Evolutionary conservation across 257 asterid species (phyloP), one percentile per base, ranked within the genome.

Genomic region (Nicotiana obtusifolia): DNA sequence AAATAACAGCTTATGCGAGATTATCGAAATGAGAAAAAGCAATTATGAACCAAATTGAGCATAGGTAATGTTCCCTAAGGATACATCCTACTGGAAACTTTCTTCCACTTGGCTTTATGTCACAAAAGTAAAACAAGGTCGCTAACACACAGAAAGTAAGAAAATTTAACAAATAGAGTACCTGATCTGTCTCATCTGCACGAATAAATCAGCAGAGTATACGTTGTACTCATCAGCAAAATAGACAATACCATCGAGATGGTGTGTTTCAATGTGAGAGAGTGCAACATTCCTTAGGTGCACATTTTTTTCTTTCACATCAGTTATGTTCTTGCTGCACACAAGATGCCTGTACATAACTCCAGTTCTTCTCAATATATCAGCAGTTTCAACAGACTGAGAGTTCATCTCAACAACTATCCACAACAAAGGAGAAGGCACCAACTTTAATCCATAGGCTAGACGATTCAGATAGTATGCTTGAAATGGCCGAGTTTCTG

Each of bases 171-270:
- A 71, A 20, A 56, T 65, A 73, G 73, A 84, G 87, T 87, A 94
- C 98, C 97, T 94, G 87, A 92, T 90, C 67, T 85, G 90, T 86
- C 97, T 89, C 91, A 94, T 91, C 82, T 91, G 93, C 49, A 88
- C 85, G 69, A 92, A 92, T 82, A 94, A 89, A 82, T 67, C 88
- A 52, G 85, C 77, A 6, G 91, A 80, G 78, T 90, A 94, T 41
- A 88, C 82, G 87, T 81, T 91, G 81, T 90, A 90, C 30, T 91
- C 93, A 68, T 94, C 93, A 19, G 97, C 97, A 69, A 92, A 94
- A 88, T 88, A 89, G 69, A 91, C 86, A 75, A 94, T 90, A 73
- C 98, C 98, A 87, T 94, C 92, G 37, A 94, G 90, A 76, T 76
- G 97, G 83, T 91, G 95, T 10, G 78, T 86, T 85, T 91, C 97